Conservation (phyloP, 495 filamentous ascomycete species). For the Aspergillus incahuasiensis region DNA sequence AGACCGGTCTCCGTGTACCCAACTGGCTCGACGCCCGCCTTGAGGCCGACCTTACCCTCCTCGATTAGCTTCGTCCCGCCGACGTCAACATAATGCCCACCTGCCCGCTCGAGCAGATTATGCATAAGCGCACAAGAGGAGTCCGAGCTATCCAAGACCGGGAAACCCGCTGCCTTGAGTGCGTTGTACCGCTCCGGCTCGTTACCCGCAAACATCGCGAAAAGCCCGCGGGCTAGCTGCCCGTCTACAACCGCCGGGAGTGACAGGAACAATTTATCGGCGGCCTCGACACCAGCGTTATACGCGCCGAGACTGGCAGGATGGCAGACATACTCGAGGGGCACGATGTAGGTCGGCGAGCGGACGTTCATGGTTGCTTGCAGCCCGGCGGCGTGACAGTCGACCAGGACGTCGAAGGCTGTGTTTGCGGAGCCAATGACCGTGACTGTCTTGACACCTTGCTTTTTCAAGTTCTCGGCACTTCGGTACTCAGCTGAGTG, state of each 20-base stretch:
- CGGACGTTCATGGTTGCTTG: slow-evolving; percentile 37
- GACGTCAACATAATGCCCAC: slow-evolving; percentile 41
- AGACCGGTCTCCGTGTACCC: slow-evolving; percentile 29
- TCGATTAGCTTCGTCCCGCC: slow-evolving; percentile 30
- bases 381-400: slow-evolving; percentile 36
- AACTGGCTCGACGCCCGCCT: slow-evolving; percentile 23
- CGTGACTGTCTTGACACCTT: slow-evolving; percentile 26
- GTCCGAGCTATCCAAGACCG: slow-evolving; percentile 20
- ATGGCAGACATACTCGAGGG: slow-evolving; percentile 17
- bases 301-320: slow-evolving; percentile 19
- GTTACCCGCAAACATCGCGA: not conserved
- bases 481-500: slow-evolving; percentile 28
- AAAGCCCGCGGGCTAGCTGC: not conserved
- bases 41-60: slow-evolving; percentile 27
- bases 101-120: slow-evolving; percentile 23
- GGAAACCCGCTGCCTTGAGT: slow-evolving; percentile 1
- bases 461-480: not conserved
- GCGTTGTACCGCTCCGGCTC: not conserved
- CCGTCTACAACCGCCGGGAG: slow-evolving; percentile 9
- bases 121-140: slow-evolving; percentile 14
- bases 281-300: slow-evolving; percentile 17
- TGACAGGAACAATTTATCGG: slow-evolving; percentile 16
- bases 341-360: slow-evolving; percentile 32
- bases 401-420: slow-evolving; percentile 42
- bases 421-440: slow-evolving; percentile 46